phyloP scores from a whole-genome alignment of 495 filamentous ascomycete species.

The Cudoniella acicularis region DNA sequence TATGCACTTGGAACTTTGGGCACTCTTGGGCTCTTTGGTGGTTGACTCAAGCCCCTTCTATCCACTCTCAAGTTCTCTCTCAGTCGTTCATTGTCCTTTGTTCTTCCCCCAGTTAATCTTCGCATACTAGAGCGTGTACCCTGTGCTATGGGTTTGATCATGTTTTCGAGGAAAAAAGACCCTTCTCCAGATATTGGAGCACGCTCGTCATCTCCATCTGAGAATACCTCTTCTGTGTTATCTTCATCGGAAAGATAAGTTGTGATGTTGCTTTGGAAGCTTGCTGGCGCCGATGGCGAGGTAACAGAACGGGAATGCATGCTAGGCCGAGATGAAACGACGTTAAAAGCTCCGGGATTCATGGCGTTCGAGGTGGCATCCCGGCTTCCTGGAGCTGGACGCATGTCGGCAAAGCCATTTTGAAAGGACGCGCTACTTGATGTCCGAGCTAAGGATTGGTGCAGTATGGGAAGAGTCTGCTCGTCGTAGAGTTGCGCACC shows the following conservation, averaged over 20 bases:
- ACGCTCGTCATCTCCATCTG: constrained; percentile 48
- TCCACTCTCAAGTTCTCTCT: constrained; percentile 55
- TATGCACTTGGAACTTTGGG: constrained; percentile 62
- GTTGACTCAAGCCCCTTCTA: constrained; percentile 29
- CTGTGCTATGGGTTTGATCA: constrained; percentile 56
- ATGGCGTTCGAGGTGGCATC: constrained; percentile 56
- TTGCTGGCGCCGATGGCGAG: constrained; percentile 59
- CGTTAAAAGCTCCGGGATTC: constrained; percentile 57
- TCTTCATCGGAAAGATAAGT: constrained; percentile 55
- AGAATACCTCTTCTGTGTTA: constrained; percentile 48
- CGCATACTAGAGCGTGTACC: constrained; percentile 58
- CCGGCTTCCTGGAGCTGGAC: constrained; percentile 36
- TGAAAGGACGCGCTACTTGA: constrained; percentile 78
- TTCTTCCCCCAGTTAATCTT: constrained; percentile 60
- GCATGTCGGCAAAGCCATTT: constrained; percentile 75
- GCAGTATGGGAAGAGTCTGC: constrained; percentile 85
- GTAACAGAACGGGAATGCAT: constrained; percentile 72
- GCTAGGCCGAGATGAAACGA: constrained; percentile 42
- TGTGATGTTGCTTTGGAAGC: constrained; percentile 44
- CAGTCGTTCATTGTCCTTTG: constrained; percentile 57
- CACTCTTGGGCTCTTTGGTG: constrained; percentile 51
- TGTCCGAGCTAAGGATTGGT: constrained; percentile 71
- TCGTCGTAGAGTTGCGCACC: constrained; percentile 90
- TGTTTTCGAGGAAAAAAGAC: constrained; percentile 63
- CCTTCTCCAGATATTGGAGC: constrained; percentile 32